phyloP scores from a whole-genome alignment of 164 flowering plant species.

The Annona cherimola region DNA sequence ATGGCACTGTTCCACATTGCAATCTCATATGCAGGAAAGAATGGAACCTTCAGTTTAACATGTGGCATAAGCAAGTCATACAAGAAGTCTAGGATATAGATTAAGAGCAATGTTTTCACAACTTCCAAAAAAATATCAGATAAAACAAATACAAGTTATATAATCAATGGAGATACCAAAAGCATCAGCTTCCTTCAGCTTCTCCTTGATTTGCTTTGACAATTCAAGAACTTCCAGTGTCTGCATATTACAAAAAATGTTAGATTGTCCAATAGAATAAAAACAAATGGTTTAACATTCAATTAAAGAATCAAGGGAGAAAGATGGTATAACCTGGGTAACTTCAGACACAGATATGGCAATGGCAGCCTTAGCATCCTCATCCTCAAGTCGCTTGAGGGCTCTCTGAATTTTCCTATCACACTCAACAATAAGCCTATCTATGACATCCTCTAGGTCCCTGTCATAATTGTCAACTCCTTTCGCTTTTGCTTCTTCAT shows the following conservation, averaged over 20 bases:
- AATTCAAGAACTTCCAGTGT: slow-evolving; percentile 72
- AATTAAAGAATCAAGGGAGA: neutral
- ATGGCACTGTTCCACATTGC: neutral
- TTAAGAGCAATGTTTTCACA: neutral
- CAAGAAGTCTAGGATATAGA: neutral
- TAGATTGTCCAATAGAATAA: neutral
- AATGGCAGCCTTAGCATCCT: slow-evolving; percentile 98
- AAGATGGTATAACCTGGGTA: slow-evolving; percentile 52
- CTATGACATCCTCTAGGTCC: slow-evolving; percentile 92
- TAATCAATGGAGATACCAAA: slow-evolving; percentile 38
- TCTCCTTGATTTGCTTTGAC: slow-evolving; percentile 88
- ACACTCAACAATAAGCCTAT: slow-evolving; percentile 93
- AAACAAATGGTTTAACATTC: neutral
- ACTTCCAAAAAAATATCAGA: neutral
- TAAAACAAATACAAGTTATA: too few relatives aligned
- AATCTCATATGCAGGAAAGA: neutral
- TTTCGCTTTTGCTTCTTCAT: slow-evolving; percentile 81
- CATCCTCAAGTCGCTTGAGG: slow-evolving; percentile 90
- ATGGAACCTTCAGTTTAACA: neutral
- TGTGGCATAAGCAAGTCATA: neutral
- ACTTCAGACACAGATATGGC: slow-evolving; percentile 95
- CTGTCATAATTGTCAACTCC: slow-evolving; percentile 78
- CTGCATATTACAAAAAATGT: slow-evolving; percentile 30
- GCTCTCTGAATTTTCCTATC: slow-evolving; percentile 90
- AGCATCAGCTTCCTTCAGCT: slow-evolving; percentile 82